These are phyloP conservation scores for Litsea cubeba DNA, from an alignment of 164 flowering plant genomes.

Conservation along the genomic window DNA sequence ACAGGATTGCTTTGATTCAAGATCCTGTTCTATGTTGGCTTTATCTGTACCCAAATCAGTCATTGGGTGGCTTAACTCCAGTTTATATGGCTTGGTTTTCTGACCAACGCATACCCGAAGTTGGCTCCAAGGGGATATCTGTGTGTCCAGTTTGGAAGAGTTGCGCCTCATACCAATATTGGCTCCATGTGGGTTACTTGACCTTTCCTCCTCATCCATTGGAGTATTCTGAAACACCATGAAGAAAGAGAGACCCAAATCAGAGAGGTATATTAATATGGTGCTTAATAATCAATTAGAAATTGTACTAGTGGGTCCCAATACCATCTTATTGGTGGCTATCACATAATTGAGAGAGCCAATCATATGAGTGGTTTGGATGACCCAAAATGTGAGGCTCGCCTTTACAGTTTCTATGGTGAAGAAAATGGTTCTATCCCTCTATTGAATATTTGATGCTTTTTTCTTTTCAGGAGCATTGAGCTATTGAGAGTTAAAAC, in stretches of 20 bases:
- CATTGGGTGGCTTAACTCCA: slow-evolving; percentile 1
- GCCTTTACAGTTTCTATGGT: not conserved
- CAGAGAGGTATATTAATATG: not conserved
- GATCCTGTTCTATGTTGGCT: slow-evolving; percentile 4
- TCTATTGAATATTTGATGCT: not conserved
- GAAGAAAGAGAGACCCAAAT: not conserved
- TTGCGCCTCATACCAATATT: not conserved
- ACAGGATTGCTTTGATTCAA: slow-evolving; percentile 18
- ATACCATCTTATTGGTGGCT: no score
- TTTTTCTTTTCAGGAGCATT: not conserved
- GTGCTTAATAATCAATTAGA: not conserved
- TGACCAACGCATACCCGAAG: not conserved
- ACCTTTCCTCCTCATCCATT: slow-evolving; percentile 46
- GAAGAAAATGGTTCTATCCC: not conserved
- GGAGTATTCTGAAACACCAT: slow-evolving; percentile 44
- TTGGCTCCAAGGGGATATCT: not conserved
- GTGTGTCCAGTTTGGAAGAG: not conserved
- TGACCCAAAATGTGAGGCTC: not conserved
- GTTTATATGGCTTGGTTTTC: not conserved
- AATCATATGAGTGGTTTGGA: not conserved
- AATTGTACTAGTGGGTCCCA: no score
- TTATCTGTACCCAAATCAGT: slow-evolving; percentile 7
- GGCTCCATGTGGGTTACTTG: not conserved
- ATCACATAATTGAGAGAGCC: not conserved
- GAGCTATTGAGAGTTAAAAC: not conserved